Conservation (phyloP, 176 grass and related monocot species). For the Puya raimondii region DNA sequence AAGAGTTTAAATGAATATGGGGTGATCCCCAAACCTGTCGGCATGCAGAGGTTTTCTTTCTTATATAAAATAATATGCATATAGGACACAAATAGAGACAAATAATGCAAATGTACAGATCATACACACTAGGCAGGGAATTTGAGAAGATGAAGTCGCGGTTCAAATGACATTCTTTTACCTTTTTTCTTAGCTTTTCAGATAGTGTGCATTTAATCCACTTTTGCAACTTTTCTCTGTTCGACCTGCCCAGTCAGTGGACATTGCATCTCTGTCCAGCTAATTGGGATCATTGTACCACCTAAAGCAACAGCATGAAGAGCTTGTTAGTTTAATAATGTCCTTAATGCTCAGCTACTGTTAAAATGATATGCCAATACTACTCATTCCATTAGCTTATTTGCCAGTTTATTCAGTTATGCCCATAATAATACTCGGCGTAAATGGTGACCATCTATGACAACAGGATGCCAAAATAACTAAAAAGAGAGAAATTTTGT, state of each 20-base stretch:
- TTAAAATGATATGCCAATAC: background rate
- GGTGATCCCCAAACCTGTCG: too few species aligned
- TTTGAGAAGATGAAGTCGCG: too few species aligned
- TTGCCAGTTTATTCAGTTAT: background rate
- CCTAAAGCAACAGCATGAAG: constrained; percentile 38
- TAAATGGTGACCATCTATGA: too few species aligned
- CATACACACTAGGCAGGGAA: too few species aligned
- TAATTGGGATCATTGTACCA: constrained; percentile 55
- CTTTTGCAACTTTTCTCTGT: constrained; percentile 81
- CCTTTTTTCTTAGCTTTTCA: constrained; percentile 1
- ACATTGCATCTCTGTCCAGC: constrained; percentile 99
- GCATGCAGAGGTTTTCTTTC: too few species aligned
- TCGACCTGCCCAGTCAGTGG: constrained; percentile 82
- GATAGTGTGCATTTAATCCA: constrained; percentile 36
- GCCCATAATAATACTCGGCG: too few species aligned
- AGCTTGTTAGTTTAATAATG: background rate
- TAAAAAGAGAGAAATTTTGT: too few species aligned
- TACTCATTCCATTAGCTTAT: background rate
- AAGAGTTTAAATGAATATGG: too few species aligned
- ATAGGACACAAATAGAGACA: too few species aligned
- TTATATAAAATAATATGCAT: too few species aligned
- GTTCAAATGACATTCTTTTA: background rate
- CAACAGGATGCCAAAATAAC: too few species aligned
- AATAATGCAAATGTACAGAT: too few species aligned
- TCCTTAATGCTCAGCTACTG: background rate